Evolutionary conservation across 2,329 filamentous ascomycete genomes (phyloP).

Genomic region (Lachnellula suecica): DNA sequence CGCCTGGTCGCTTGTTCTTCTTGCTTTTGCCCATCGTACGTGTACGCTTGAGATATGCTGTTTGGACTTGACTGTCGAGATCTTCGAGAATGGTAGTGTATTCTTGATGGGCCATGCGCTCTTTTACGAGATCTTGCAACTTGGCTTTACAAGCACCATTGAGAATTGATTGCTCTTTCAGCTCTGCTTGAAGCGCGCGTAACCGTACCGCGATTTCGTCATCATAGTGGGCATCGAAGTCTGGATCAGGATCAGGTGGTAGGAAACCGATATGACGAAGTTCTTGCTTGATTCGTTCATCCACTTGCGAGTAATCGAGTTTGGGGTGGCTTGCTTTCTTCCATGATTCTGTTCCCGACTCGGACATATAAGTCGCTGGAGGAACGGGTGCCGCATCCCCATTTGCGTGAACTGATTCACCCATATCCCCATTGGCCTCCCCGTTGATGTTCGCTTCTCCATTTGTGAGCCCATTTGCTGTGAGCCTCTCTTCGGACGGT

Average conservation of each 20-base stretch:
- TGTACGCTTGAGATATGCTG: constrained; percentile 93
- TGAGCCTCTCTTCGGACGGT: constrained; percentile 55
- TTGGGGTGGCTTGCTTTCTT: constrained; percentile 74
- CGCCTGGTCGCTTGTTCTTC: constrained; percentile 80
- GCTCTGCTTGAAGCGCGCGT: constrained; percentile 77
- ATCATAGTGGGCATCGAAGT: constrained; percentile 88
- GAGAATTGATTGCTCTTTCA: constrained; percentile 79
- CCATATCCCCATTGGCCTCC: constrained; percentile 38
- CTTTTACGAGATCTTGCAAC: constrained; percentile 82
- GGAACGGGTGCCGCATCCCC: constrained; percentile 42
- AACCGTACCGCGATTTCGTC: constrained; percentile 92
- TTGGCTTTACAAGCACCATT: constrained; percentile 91
- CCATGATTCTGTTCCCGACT: constrained; percentile 74
- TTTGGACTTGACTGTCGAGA: constrained; percentile 90
- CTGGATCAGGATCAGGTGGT: constrained; percentile 63
- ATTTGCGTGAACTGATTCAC: constrained; percentile 23
- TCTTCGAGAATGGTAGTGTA: constrained; percentile 97
- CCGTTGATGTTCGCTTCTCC: constrained; percentile 46
- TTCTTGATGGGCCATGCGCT: constrained; percentile 94
- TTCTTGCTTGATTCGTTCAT: constrained; percentile 89
- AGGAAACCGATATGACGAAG: constrained; percentile 88
- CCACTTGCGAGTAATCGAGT: constrained; percentile 81
- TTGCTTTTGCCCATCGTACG: constrained; percentile 92
- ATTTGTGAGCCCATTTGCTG: constrained; percentile 51
- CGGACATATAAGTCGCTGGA: constrained; percentile 77